A percentile compares a stretch with the other conserved stretches of the same genome.
Conservation (phyloP, 2,329 filamentous ascomycete species). For the Pseudogymnoascus sp. region DNA sequence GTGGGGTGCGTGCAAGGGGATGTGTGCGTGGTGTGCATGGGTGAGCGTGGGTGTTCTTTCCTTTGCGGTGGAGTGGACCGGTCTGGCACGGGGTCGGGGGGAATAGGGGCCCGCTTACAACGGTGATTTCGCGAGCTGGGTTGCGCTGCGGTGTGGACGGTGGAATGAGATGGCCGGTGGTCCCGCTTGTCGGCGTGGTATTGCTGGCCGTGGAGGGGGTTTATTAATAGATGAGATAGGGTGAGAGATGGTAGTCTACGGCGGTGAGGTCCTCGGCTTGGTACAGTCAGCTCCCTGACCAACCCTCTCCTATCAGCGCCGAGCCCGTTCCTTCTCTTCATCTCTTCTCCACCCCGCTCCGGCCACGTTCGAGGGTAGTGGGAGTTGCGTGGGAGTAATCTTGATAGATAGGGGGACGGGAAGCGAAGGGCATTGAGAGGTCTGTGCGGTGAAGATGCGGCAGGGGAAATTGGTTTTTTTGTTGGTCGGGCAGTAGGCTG, state of each 20-base stretch:
- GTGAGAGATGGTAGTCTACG: background rate
- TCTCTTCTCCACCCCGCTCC: background rate
- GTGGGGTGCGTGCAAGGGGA: background rate
- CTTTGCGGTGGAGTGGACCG: background rate
- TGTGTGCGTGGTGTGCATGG: background rate
- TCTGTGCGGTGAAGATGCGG: background rate
- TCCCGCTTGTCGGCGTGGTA: background rate
- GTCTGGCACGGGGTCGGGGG: background rate
- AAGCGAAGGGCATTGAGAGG: background rate
- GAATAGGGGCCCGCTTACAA: background rate
- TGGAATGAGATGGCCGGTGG: background rate
- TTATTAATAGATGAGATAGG: background rate
- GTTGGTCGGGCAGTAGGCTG: background rate
- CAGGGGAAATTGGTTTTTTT: background rate
- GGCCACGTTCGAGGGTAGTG: background rate
- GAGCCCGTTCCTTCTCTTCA: background rate
- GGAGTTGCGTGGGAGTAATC: background rate
- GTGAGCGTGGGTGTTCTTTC: background rate
- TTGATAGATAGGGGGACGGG: background rate
- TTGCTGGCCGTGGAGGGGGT: background rate
- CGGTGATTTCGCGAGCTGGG: background rate
- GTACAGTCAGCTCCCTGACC: slow-evolving; percentile 1
- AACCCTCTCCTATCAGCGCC: background rate
- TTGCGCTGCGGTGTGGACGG: background rate
- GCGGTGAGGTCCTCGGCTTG: background rate